phyloP scores from a whole-genome alignment of 2,329 filamentous ascomycete species.

The Sporothrix sp. region DNA sequence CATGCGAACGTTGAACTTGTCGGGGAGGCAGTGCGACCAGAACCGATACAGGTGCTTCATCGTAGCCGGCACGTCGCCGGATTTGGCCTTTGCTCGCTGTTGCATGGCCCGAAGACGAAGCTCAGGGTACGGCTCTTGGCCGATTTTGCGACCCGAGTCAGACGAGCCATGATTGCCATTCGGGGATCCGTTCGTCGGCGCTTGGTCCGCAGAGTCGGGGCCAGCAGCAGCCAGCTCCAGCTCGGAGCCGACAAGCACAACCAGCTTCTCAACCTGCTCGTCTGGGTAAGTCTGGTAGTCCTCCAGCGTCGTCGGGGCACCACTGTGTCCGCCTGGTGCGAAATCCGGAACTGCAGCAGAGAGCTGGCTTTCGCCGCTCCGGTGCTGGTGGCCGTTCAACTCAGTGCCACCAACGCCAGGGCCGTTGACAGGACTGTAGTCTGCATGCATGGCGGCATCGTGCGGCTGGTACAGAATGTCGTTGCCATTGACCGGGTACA shows the following conservation, averaged over 20 bases:
- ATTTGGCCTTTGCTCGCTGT: constrained; percentile 25
- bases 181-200: neutral
- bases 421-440: constrained; percentile 7
- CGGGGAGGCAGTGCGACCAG: constrained; percentile 63
- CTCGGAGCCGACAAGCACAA: constrained; percentile 20
- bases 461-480: constrained; percentile 25
- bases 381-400: constrained; percentile 31
- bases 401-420: constrained; percentile 23
- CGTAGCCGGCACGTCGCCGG: constrained; percentile 38
- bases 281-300: constrained; percentile 26
- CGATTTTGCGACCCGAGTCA: neutral
- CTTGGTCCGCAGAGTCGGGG: neutral
- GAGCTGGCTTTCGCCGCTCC: constrained; percentile 41
- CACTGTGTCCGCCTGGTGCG: constrained; percentile 30
- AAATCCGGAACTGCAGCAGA: constrained; percentile 57
- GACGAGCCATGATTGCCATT: neutral
- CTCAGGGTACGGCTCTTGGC: constrained; percentile 23
- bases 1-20: constrained; percentile 66
- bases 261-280: constrained; percentile 24
- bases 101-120: constrained; percentile 32
- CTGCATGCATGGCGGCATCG: neutral
- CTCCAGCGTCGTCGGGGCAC: constrained; percentile 22
- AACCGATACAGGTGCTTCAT: constrained; percentile 63
- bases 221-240: constrained; percentile 11
- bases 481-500: constrained; percentile 22